A percentile compares a stretch with the other conserved stretches of the same genome.
Evolutionary conservation across 352 stramenopile genomes (phyloP).

Genomic region (Globisporangium iwayamae): DNA sequence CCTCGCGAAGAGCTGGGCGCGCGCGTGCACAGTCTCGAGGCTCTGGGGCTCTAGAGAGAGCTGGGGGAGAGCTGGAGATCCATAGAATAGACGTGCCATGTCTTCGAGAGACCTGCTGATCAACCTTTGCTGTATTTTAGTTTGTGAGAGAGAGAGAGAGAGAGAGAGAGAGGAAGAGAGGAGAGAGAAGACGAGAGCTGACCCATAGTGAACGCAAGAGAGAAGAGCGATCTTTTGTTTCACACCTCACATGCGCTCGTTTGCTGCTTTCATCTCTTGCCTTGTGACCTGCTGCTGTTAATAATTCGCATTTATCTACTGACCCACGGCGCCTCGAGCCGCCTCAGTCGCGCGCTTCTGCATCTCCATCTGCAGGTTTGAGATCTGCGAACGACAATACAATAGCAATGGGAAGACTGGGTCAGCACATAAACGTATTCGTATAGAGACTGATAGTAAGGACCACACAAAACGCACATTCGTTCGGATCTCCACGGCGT

Average conservation of each 20-base stretch:
- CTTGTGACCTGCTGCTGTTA: neutral
- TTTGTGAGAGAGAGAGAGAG: neutral
- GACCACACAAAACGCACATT: constrained; percentile 39
- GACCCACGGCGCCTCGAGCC: constrained; percentile 50
- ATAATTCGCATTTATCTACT: constrained; percentile 9
- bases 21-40: constrained; percentile 34
- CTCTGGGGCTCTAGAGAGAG: constrained; percentile 18
- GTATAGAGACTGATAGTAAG: neutral
- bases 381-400: constrained; percentile 52
- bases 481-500: constrained; percentile 84
- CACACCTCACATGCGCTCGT: neutral
- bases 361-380: constrained; percentile 88
- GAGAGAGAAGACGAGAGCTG: neutral
- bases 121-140: constrained; percentile 7
- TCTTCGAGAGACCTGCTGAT: neutral
- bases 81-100: neutral
- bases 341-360: constrained; percentile 82
- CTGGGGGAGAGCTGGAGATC: neutral
- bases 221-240: neutral
- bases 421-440: neutral
- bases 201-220: neutral
- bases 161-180: neutral
- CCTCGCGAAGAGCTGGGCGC: constrained; percentile 57
- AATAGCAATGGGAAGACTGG: constrained; percentile 3
- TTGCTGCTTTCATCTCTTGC: neutral